Evolutionary conservation across 805 yeast genomes (phyloP).

Genomic region (Metschnikowia similis): DNA sequence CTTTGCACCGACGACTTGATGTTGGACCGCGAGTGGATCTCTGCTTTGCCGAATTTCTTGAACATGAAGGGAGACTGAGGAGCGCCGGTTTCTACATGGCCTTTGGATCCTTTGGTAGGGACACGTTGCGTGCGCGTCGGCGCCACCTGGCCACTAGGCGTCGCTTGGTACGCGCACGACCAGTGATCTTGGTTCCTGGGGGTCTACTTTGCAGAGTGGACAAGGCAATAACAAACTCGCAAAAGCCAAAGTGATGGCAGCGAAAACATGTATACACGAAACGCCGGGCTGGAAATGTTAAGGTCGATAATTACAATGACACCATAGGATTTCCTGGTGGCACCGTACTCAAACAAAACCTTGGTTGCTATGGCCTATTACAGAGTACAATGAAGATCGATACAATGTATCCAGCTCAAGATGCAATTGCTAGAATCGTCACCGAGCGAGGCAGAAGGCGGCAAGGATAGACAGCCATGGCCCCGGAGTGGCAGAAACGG

Average conservation of each 20-base stretch:
- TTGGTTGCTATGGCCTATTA: constrained; percentile 37
- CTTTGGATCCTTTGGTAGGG: background rate
- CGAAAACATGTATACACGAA: background rate
- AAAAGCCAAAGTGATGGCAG: no score
- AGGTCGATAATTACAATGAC: constrained; percentile 45
- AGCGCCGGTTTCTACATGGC: background rate
- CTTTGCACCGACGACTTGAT: constrained; percentile 93
- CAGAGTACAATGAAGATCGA: constrained; percentile 11
- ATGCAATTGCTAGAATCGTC: constrained; percentile 23
- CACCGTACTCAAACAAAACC: constrained; percentile 46
- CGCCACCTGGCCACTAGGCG: no score
- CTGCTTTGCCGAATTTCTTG: constrained; percentile 73
- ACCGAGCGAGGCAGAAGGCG: constrained; percentile 51
- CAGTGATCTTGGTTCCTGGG: no score
- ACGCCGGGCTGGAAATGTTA: constrained; percentile 21
- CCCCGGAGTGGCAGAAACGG: no score
- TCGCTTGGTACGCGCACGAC: no score
- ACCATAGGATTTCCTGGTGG: constrained; percentile 40
- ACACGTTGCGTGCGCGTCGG: background rate
- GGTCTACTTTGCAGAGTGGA: no score
- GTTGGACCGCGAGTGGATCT: constrained; percentile 84
- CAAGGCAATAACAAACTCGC: no score
- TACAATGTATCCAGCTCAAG: constrained; percentile 43
- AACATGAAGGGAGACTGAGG: constrained; percentile 32
- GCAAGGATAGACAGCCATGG: background rate